Evolutionary conservation across 1,139 yeast genomes (phyloP).

Genomic region (Candida gigantensis): DNA sequence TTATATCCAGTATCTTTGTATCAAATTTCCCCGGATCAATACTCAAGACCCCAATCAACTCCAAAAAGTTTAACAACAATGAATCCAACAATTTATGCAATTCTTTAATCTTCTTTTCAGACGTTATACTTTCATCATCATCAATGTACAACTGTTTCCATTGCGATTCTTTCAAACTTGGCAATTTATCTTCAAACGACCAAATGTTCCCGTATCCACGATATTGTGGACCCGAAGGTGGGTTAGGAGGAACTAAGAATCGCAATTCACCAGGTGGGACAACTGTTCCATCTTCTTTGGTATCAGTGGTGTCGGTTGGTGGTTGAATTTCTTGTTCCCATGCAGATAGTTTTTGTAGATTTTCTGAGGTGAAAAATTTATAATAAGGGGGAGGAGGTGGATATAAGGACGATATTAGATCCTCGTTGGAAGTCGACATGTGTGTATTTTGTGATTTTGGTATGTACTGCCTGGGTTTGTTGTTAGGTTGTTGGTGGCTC

Average conservation of each 20-base stretch:
- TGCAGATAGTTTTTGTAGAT: slow-evolving; percentile 38
- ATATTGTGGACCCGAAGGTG: slow-evolving; percentile 62
- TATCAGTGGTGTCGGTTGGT: not conserved
- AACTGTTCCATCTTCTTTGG: slow-evolving; percentile 8
- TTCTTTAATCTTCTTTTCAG: slow-evolving; percentile 60
- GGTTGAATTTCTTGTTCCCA: slow-evolving; percentile 19
- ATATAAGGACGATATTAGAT: slow-evolving; percentile 63
- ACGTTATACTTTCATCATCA: slow-evolving; percentile 46
- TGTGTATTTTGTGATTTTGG: not conserved
- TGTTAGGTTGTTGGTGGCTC: no score
- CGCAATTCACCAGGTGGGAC: slow-evolving; percentile 43
- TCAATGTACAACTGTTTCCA: slow-evolving; percentile 63
- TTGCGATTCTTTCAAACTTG: slow-evolving; percentile 66
- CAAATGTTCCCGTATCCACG: slow-evolving; percentile 82
- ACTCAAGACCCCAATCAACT: slow-evolving; percentile 71
- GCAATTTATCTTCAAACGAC: slow-evolving; percentile 73
- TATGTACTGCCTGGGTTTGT: no score
- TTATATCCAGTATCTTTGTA: slow-evolving; percentile 66
- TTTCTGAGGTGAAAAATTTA: slow-evolving; percentile 66
- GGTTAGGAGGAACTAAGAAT: slow-evolving; percentile 64
- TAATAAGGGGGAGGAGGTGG: slow-evolving; percentile 87
- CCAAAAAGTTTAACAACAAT: slow-evolving; percentile 68
- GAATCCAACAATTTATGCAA: slow-evolving; percentile 71
- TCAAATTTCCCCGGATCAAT: slow-evolving; percentile 68
- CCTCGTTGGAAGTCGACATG: slow-evolving; percentile 22